Base-by-base conservation (phyloP, 1,139 yeast genomes). In the Wickerhamomyces sp. region DNA sequence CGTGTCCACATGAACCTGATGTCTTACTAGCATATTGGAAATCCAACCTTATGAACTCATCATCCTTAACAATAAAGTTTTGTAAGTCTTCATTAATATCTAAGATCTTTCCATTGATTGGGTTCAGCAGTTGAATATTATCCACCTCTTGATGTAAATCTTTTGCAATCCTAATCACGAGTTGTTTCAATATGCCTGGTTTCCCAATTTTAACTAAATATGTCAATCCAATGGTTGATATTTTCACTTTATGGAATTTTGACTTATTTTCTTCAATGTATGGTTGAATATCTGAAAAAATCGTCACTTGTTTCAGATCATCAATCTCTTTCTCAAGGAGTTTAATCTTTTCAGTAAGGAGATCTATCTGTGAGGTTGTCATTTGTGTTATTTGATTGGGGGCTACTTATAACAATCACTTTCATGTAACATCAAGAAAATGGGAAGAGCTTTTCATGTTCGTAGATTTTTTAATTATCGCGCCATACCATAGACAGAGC, bases 251-350 rank as follows among this genome's bases (percentile, higher is more conserved):
- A 27, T 53, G 51, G 45, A 44, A 55, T 37, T 51, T 53, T 30
- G 44, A 36, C 5, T 44, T 43, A 27, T 53, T 49, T 33, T 50
- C 54, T 36, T 49, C 55, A 13, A 57, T 40, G 10, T 43, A 37
- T 7, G 61, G 61, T 35, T 51, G 58, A 39, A 56, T 55, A 27
- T 55, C 59, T 6, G 59, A 43, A 42, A 57, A 57, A n/a, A 57
- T 48, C 2, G 59, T 48, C 18, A 54, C 54, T 29, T 48, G 50
- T 33, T 53, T 50, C 11, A 57, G 47, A n/a, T 53, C 53, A 8
- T 31, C 36, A 15, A 56, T 44, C 39, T 57, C 60, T 13, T 48
- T 49, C 38, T 56, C 58, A 6, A 57, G 47, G 9, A 41, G 39
- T 13, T 44, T 34, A 13, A 57, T 55, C 11, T 45, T 48, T 2